Conservation (phyloP, 1,139 yeast genomes). For the Saccharomycopsis phalli region DNA sequence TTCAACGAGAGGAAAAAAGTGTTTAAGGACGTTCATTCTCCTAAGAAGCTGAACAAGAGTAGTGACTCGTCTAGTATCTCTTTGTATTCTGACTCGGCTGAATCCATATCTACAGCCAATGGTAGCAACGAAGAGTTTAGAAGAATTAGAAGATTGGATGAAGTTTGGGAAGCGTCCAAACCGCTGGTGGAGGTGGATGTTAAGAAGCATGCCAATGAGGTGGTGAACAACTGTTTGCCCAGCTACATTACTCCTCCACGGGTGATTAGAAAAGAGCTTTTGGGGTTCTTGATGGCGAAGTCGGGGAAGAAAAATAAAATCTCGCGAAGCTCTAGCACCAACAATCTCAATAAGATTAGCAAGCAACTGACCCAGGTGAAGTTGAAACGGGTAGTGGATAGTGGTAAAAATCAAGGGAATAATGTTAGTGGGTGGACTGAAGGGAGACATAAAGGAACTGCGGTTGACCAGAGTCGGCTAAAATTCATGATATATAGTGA, state of each 20-base stretch:
- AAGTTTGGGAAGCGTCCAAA: conserved; percentile 1
- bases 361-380: no score
- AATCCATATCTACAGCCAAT: background rate
- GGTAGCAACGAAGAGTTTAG: conserved; percentile 6
- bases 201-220: conserved; percentile 5
- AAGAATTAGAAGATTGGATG: conserved; percentile 7
- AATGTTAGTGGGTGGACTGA: no score
- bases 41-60: conserved; percentile 3
- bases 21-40: conserved; percentile 9
- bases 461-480: no score
- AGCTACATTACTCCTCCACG: conserved; percentile 16
- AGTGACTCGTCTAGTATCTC: conserved; percentile 7
- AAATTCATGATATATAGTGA: no score
- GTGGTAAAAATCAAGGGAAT: no score
- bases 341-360: no score
- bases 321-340: no score
- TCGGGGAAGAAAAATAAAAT: background rate
- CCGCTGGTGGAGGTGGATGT: background rate
- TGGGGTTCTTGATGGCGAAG: background rate
- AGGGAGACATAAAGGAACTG: no score
- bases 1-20: conserved; percentile 12
- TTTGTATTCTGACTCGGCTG: conserved; percentile 7
- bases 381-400: no score
- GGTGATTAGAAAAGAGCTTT: conserved; percentile 4
- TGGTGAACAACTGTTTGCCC: conserved; percentile 6